A percentile compares a stretch with the other conserved stretches of the same genome.
Evolutionary conservation across 257 asterid genomes (phyloP).

Genomic region (Parsonsia alboflavescens): DNA sequence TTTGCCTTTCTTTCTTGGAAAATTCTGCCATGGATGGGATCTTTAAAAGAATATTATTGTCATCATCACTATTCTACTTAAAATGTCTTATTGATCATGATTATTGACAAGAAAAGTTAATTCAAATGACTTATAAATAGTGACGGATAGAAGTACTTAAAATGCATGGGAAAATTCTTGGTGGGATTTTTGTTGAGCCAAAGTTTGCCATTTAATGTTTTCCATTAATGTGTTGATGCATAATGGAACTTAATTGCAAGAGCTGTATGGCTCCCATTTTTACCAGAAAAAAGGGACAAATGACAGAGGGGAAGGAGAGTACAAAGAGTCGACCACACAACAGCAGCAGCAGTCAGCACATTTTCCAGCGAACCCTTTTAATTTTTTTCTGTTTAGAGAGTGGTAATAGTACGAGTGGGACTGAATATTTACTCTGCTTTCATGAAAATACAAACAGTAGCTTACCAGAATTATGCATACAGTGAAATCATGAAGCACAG

Average conservation of each 20-base stretch:
- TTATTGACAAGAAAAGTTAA: too few species aligned
- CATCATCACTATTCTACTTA: too few species aligned
- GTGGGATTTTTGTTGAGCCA: not conserved
- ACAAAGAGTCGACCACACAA: not conserved
- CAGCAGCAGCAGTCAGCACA: not conserved
- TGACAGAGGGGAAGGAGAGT: not conserved
- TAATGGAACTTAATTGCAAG: constrained; percentile 3
- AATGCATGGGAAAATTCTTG: constrained; percentile 5
- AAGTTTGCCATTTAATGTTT: not conserved
- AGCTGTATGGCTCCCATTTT: constrained; percentile 1
- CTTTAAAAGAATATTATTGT: not conserved
- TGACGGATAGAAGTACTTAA: too few species aligned
- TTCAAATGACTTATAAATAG: too few species aligned
- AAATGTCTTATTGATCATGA: too few species aligned
- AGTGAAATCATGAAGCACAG: constrained; percentile 14
- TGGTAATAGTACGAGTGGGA: not conserved
- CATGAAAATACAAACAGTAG: constrained; percentile 3
- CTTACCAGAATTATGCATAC: constrained; percentile 18
- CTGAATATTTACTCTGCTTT: not conserved
- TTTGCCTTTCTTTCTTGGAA: constrained; percentile 12
- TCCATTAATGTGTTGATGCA: not conserved
- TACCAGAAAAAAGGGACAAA: not conserved
- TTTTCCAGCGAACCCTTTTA: not conserved
- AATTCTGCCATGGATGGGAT: too few species aligned
- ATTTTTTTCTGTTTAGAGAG: not conserved